These are phyloP conservation scores for Imleria badia DNA, from an alignment of 768 basidiomycete species.

Conservation along the genomic window DNA sequence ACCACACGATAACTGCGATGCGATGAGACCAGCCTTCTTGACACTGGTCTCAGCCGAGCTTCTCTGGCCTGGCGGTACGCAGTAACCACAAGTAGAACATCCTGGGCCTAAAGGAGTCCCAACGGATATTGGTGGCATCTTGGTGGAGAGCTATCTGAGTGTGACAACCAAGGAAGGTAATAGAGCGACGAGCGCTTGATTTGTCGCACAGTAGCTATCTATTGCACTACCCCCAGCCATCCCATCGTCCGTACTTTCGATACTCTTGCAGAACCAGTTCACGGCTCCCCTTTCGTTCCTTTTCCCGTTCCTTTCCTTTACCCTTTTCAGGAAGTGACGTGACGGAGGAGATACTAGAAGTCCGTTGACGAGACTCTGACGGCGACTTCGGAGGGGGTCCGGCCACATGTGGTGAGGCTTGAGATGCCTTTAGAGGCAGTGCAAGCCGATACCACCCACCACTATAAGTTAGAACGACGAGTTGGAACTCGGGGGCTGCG, in stretches of 20 bases:
- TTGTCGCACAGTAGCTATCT: too few relatives aligned
- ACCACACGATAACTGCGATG: slow-evolving; percentile 52
- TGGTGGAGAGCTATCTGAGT: neutral
- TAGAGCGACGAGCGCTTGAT: neutral
- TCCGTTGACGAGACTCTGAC: slow-evolving; percentile 42
- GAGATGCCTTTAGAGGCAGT: slow-evolving; percentile 43
- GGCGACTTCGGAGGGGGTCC: slow-evolving; percentile 47
- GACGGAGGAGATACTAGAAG: slow-evolving; percentile 56
- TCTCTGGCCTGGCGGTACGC: slow-evolving; percentile 52
- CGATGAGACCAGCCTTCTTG: slow-evolving; percentile 48
- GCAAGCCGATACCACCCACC: slow-evolving; percentile 93
- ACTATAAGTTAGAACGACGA: slow-evolving; percentile 81
- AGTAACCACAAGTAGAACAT: slow-evolving; percentile 64
- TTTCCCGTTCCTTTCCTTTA: slow-evolving; percentile 57
- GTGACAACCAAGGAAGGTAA: neutral
- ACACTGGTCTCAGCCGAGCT: slow-evolving; percentile 42
- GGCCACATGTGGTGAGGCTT: slow-evolving; percentile 20
- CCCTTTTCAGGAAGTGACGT: slow-evolving; percentile 48
- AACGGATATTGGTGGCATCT: slow-evolving; percentile 29
- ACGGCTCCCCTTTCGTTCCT: slow-evolving; percentile 54
- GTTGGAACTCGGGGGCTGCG: slow-evolving; percentile 57
- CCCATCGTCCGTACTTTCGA: slow-evolving; percentile 82
- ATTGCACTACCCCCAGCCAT: slow-evolving; percentile 80
- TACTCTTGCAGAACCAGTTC: slow-evolving; percentile 76
- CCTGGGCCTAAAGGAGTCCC: slow-evolving; percentile 27